Base-by-base conservation (phyloP, 495 filamentous ascomycete species). In the Penicillium herquei region DNA sequence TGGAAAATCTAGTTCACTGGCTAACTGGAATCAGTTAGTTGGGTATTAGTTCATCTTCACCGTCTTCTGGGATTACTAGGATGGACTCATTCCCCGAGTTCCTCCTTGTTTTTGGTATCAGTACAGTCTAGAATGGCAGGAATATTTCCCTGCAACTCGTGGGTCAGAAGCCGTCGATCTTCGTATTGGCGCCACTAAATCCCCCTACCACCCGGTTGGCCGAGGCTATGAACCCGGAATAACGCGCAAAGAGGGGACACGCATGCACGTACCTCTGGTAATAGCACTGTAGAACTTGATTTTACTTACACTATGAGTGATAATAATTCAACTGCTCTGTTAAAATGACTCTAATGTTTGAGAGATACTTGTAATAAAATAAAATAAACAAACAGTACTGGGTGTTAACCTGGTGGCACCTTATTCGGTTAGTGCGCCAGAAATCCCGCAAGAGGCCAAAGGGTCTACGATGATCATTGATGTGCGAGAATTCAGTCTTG, bases 101-200 rank as follows among this genome's bases (percentile, higher is more conserved):
- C n/a, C 33, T 35, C 33, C 33, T 35, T 6, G 6, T 35, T 35
- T 35, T 11, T 35, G 6, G 6, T 35, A 35, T 35, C 33, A 6
- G 33, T 35, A 35, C 21, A 26, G 21, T 26, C 21, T 26, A 26
- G 21, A 26, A 26, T 26, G 4, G 21, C 21, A 26, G 21, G 21
- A 26, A 26, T 26, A 26, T 26, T 26, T 26, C 21, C 21, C 21
- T 17, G 3, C n/a, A n/a, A 34, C 26, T 33, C 45, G 26, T 34
- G 35, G 48, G 30, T 50, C 26, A 17, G 3, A 26, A 8, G 16
- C 48, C 35, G 48, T 41, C 54, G 54, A 56, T 56, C 54, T 56
- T 57, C 49, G 55, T 57, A 57, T 57, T 45, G 49, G 41, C 49
- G 49, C 49, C 49, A 51, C 49, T 51, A 49, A 32, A 17, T 14